These are phyloP conservation scores for Leishmania major DNA, from an alignment of 208 protist species.

Conservation along the genomic window DNA sequence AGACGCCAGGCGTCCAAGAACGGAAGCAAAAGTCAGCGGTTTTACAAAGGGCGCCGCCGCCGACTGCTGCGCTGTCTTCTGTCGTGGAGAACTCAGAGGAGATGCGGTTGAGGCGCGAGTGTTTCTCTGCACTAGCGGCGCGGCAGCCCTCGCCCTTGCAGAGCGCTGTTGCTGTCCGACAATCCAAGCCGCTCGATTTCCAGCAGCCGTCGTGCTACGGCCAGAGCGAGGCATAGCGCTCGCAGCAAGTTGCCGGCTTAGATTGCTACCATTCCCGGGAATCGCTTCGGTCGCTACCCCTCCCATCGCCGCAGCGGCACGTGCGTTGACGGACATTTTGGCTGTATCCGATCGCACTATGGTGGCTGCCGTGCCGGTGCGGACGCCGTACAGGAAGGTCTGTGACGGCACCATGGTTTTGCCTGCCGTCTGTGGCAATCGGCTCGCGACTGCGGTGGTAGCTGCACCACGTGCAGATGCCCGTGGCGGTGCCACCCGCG, in stretches of 20 bases:
- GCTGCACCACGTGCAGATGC: neutral
- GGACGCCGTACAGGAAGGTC: neutral
- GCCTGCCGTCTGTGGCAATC: neutral
- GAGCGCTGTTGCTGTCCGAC: slow-evolving; percentile 1
- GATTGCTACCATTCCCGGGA: neutral
- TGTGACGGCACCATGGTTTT: neutral
- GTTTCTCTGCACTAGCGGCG: neutral
- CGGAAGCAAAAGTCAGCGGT: neutral
- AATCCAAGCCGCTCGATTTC: neutral
- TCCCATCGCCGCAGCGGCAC: neutral
- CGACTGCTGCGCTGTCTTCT: neutral
- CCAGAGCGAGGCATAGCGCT: neutral
- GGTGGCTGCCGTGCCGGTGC: neutral
- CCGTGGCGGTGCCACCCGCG: neutral
- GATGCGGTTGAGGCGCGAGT: neutral
- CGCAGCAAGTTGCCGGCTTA: neutral
- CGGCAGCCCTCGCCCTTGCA: neutral
- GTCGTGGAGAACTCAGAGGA: neutral
- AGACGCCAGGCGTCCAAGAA: neutral
- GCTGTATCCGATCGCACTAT: neutral
- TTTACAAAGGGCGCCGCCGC: neutral
- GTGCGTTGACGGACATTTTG: neutral
- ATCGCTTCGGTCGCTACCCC: neutral
- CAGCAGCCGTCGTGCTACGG: neutral
- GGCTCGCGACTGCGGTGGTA: neutral